These are phyloP conservation scores for Gossypium lobatum DNA, from an alignment of 441 rosid species.

Conservation along the genomic window DNA sequence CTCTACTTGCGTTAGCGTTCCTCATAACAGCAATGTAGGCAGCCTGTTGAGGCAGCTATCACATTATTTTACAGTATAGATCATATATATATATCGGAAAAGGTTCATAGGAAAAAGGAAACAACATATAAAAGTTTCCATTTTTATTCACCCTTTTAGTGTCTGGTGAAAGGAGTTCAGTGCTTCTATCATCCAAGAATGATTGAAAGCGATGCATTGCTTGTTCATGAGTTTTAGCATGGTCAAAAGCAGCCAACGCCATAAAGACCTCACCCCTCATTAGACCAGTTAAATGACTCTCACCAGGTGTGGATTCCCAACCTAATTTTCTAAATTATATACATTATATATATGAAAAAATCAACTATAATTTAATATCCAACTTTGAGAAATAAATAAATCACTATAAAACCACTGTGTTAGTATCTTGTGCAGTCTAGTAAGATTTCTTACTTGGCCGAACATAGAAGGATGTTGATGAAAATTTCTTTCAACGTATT, in stretches of 20 bases:
- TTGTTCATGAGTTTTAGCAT: neutral
- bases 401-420: neutral
- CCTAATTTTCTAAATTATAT: neutral
- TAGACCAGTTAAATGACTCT: neutral
- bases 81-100: neutral
- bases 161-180: neutral
- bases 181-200: neutral
- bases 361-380: neutral
- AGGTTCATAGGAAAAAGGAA: neutral
- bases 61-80: neutral
- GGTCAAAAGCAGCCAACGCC: neutral
- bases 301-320: neutral
- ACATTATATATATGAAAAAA: neutral
- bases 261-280: neutral
- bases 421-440: neutral
- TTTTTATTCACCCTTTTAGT: neutral
- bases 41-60: constrained; percentile 48
- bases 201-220: neutral
- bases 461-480: neutral
- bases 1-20: constrained; percentile 53
- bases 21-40: constrained; percentile 84
- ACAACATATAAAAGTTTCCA: neutral
- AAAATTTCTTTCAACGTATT: neutral
- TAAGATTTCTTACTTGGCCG: neutral
- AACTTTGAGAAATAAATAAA: neutral